Conservation (phyloP, 2,329 filamentous ascomycete species). For the Eutypa lata region DNA sequence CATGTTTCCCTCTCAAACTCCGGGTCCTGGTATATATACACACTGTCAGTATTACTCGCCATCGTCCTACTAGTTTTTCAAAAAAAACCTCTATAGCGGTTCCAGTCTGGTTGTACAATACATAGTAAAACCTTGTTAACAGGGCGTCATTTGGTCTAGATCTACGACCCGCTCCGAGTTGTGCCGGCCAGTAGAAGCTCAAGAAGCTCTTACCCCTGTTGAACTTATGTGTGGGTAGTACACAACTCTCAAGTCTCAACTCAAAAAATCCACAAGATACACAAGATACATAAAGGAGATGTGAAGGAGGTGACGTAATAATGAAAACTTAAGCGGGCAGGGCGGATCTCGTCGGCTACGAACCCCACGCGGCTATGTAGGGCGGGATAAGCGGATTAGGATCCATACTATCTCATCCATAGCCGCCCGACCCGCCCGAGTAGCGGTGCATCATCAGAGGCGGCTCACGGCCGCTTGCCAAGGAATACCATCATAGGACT, state of each 20-base stretch:
- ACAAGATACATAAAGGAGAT: too few species aligned
- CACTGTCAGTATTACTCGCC: too few species aligned
- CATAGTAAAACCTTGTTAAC: background rate
- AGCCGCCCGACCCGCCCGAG: background rate
- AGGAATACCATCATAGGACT: background rate
- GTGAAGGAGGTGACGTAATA: too few species aligned
- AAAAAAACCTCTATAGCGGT: too few species aligned
- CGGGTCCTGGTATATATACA: too few species aligned
- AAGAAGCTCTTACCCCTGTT: conserved; percentile 6
- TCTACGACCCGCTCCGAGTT: background rate
- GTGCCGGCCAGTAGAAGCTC: conserved; percentile 5
- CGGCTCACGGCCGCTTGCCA: background rate
- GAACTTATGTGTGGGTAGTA: background rate
- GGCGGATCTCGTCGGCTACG: background rate
- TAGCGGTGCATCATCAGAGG: background rate
- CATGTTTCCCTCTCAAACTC: too few species aligned
- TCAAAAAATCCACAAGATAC: background rate
- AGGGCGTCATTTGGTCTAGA: background rate
- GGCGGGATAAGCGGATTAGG: too few species aligned
- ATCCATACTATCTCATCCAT: background rate
- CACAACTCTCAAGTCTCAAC: background rate
- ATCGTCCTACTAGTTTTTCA: too few species aligned
- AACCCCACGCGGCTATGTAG: background rate
- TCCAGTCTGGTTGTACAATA: too few species aligned
- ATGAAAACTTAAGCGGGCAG: too few species aligned